Conservation (phyloP, 2,329 filamentous ascomycete species). For the Corniculantispora saksenae region DNA sequence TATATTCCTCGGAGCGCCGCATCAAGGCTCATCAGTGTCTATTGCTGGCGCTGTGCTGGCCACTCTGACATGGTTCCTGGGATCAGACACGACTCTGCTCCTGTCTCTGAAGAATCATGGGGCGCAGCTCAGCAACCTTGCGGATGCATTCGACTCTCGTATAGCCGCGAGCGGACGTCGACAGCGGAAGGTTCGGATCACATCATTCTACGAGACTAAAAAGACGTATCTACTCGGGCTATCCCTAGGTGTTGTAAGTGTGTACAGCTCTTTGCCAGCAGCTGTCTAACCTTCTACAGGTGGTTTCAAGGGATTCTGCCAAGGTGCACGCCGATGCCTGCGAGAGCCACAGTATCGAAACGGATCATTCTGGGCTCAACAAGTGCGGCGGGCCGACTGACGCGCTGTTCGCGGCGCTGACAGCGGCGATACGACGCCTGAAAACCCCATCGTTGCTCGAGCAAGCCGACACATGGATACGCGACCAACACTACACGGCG, state of each 20-base stretch:
- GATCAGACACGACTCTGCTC: slow-evolving; percentile 20
- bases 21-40: slow-evolving; percentile 21
- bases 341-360: slow-evolving; percentile 18
- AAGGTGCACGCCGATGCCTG: background rate
- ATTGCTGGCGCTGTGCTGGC: slow-evolving; percentile 11
- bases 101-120: slow-evolving; percentile 16
- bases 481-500: slow-evolving; percentile 25
- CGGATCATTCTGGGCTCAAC: slow-evolving; percentile 26
- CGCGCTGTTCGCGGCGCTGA: slow-evolving; percentile 13
- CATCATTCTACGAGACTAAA: slow-evolving; percentile 25
- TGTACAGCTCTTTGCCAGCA: background rate
- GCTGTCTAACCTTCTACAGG: slow-evolving; percentile 5
- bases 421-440: background rate
- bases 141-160: background rate
- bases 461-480: slow-evolving; percentile 28
- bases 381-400: slow-evolving; percentile 20
- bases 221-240: slow-evolving; percentile 22
- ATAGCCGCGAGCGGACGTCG: background rate
- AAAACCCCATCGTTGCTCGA: background rate
- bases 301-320: slow-evolving; percentile 21
- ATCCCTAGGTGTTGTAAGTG: slow-evolving; percentile 22
- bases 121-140: slow-evolving; percentile 12
- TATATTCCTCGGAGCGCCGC: slow-evolving; percentile 24
- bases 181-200: slow-evolving; percentile 10
- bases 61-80: slow-evolving; percentile 18